These are phyloP conservation scores for Papiliotrema nemorosa DNA, from an alignment of 1,284 basidiomycete species.

Conservation along the genomic window DNA sequence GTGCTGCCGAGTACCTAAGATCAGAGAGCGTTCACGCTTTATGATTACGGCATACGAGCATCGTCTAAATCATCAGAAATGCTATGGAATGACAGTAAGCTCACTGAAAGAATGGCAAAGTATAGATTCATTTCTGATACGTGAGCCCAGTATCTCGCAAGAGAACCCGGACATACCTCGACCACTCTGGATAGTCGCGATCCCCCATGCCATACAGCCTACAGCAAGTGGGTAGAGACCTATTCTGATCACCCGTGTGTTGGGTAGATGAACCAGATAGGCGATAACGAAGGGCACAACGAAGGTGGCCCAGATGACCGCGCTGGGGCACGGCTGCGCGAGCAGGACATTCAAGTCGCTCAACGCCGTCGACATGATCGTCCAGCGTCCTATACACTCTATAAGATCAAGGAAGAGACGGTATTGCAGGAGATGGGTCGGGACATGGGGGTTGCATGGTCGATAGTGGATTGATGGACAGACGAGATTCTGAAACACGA, in stretches of 20 bases:
- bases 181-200: not conserved
- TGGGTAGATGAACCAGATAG: conserved; percentile 5
- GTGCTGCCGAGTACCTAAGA: not conserved
- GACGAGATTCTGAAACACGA: too few species aligned
- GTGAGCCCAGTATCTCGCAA: not conserved
- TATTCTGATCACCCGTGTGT: not conserved
- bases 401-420: too few species aligned
- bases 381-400: not conserved
- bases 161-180: not conserved
- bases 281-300: not conserved
- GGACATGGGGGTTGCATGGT: too few species aligned
- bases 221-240: not conserved
- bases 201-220: not conserved
- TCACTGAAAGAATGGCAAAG: not conserved
- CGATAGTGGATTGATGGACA: too few species aligned
- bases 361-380: not conserved
- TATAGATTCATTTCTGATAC: not conserved
- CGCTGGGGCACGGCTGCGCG: not conserved
- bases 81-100: not conserved
- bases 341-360: not conserved
- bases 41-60: not conserved
- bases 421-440: too few species aligned
- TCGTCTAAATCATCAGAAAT: not conserved
- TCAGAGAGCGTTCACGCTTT: not conserved
- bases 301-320: not conserved